Evolutionary conservation across 306 rosid genomes (phyloP).

Genomic region (Dalbergia cochinchinensis): DNA sequence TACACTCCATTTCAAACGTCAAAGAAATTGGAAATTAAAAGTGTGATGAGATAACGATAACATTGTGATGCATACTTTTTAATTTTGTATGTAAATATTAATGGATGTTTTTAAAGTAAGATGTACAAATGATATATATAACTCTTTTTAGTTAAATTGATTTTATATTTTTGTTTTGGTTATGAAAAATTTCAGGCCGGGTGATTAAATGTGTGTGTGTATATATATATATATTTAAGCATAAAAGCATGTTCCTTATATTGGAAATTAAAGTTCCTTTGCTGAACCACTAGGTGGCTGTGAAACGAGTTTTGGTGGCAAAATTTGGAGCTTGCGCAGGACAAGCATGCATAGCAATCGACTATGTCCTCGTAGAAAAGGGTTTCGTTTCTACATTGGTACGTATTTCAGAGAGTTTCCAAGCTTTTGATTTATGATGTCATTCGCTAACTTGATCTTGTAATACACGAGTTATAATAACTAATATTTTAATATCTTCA

Average conservation of each 20-base stretch:
- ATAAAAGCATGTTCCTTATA: slow-evolving; percentile 3
- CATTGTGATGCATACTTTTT: too few relatives aligned
- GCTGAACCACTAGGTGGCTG: slow-evolving; percentile 60
- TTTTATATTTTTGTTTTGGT: background rate
- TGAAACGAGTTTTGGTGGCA: slow-evolving; percentile 60
- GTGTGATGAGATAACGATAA: too few relatives aligned
- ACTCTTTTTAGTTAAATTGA: background rate
- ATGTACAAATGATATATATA: too few relatives aligned
- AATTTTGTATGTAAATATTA: too few relatives aligned
- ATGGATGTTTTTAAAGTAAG: too few relatives aligned
- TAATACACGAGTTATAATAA: background rate
- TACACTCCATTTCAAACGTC: too few relatives aligned
- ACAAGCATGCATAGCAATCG: slow-evolving; percentile 82
- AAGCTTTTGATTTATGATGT: background rate
- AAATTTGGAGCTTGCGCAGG: slow-evolving; percentile 83
- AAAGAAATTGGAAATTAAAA: too few relatives aligned
- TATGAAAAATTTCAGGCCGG: too few relatives aligned
- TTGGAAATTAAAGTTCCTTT: background rate
- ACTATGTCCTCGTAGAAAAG: slow-evolving; percentile 70
- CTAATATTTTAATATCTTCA: slow-evolving; percentile 12
- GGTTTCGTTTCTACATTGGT: slow-evolving; percentile 63
- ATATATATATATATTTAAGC: too few relatives aligned
- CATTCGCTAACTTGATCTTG: background rate
- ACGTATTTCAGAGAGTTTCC: background rate
- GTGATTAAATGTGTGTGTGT: too few relatives aligned